Evolutionary conservation across 139 green algal species (phyloP).

Genomic region (Tetratostichococcus sp.): DNA sequence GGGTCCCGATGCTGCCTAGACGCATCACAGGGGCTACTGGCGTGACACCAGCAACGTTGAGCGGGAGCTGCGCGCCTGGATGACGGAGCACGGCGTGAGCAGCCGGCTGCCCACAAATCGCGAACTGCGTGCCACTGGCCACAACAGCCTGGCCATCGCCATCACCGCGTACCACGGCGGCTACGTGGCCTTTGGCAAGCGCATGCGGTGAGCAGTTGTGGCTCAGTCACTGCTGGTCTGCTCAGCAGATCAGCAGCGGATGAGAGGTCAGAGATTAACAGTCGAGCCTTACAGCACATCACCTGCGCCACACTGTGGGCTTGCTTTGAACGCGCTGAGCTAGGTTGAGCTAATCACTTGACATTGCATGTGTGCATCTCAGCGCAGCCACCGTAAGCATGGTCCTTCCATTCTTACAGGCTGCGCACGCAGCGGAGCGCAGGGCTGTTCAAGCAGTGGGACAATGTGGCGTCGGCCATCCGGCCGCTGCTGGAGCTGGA

Average conservation of each 20-base stretch:
- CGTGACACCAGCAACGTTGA: conserved; percentile 31
- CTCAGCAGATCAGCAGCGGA: too few species aligned
- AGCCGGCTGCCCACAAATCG: conserved; percentile 28
- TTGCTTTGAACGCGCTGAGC: too few species aligned
- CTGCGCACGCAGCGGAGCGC: neutral
- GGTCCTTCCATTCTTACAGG: too few species aligned
- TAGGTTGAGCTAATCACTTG: too few species aligned
- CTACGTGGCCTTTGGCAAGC: conserved; percentile 12
- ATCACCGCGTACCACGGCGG: conserved; percentile 25
- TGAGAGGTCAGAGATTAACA: too few species aligned
- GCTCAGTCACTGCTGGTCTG: too few species aligned
- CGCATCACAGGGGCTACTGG: conserved; percentile 37
- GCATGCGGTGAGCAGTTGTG: conserved; percentile 17
- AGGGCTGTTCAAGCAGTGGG: neutral
- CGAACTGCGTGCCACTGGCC: conserved; percentile 27
- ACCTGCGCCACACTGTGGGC: too few species aligned
- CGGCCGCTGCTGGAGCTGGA: neutral
- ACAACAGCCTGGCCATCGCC: conserved; percentile 18
- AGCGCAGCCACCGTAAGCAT: too few species aligned
- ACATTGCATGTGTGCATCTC: too few species aligned
- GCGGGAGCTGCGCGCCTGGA: conserved; percentile 38
- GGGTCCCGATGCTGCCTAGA: too few species aligned
- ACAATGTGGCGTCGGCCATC: neutral
- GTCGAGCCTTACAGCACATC: too few species aligned
- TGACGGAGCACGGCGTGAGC: conserved; percentile 7